These are phyloP conservation scores for Persicaria tinctoria DNA, from an alignment of 148 eudicot genomes.

Conservation along the genomic window DNA sequence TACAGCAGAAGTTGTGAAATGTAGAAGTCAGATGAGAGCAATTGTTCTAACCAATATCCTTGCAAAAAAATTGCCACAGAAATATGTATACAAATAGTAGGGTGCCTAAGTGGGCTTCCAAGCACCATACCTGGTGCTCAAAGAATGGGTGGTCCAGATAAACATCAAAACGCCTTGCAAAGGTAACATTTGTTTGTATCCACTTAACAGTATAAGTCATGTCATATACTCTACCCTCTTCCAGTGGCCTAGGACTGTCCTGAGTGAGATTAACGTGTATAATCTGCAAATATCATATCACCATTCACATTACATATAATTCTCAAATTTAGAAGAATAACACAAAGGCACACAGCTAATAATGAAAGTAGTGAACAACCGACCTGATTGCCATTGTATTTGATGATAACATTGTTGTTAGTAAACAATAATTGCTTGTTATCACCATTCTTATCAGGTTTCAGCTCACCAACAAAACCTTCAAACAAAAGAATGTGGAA, in stretches of 20 bases:
- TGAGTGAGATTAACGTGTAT: too few relatives aligned
- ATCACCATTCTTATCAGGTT: slow-evolving; percentile 65
- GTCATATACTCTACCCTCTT: too few relatives aligned
- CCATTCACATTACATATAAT: neutral
- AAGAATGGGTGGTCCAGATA: too few relatives aligned
- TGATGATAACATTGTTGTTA: slow-evolving; percentile 52
- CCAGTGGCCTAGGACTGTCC: too few relatives aligned
- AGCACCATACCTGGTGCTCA: neutral
- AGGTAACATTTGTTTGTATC: too few relatives aligned
- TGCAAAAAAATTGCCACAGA: neutral
- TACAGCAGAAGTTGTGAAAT: neutral
- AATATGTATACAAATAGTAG: neutral
- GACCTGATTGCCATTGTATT: slow-evolving; percentile 81
- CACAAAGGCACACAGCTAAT: neutral
- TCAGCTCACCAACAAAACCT: slow-evolving; percentile 92
- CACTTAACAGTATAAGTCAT: too few relatives aligned
- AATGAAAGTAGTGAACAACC: slow-evolving; percentile 5
- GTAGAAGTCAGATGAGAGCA: neutral
- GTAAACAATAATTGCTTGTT: slow-evolving; percentile 68
- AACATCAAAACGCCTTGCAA: too few relatives aligned
- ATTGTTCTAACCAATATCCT: neutral
- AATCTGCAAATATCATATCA: neutral
- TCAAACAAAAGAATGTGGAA: neutral
- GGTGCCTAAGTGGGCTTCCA: neutral
- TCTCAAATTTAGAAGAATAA: neutral